phyloP scores from a whole-genome alignment of 495 filamentous ascomycete species.

The Trichoderma reesei region DNA sequence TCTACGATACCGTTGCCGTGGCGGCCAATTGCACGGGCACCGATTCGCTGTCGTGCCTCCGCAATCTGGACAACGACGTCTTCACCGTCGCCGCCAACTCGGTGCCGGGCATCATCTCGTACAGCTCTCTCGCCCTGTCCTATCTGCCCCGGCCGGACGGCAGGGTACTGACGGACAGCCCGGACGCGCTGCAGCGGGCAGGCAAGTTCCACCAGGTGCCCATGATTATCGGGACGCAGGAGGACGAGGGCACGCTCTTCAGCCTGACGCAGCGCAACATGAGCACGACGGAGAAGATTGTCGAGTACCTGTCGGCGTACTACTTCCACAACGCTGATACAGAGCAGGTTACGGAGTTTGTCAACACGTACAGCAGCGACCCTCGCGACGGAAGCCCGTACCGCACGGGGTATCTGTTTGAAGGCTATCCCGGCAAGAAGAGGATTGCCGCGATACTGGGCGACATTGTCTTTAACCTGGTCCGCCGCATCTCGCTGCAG shows the following conservation, averaged over 20 bases:
- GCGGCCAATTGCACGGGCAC: slow-evolving; percentile 37
- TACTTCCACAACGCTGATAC: slow-evolving; percentile 44
- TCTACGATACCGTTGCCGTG: slow-evolving; percentile 42
- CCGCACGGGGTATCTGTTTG: slow-evolving; percentile 48
- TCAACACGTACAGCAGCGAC: slow-evolving; percentile 44
- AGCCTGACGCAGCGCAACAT: slow-evolving; percentile 53
- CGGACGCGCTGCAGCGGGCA: slow-evolving; percentile 38
- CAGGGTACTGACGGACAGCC: slow-evolving; percentile 41
- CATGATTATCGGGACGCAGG: slow-evolving; percentile 50
- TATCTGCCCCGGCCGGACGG: slow-evolving; percentile 61
- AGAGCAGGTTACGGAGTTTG: slow-evolving; percentile 39
- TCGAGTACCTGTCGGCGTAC: slow-evolving; percentile 46
- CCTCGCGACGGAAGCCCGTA: slow-evolving; percentile 52
- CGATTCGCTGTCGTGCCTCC: slow-evolving; percentile 44
- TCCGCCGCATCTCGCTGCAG: slow-evolving; percentile 47
- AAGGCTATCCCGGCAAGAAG: slow-evolving; percentile 50
- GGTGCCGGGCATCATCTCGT: slow-evolving; percentile 52
- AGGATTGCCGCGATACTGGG: slow-evolving; percentile 49
- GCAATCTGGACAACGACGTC: slow-evolving; percentile 32
- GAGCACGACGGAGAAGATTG: slow-evolving; percentile 44
- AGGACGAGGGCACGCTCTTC: slow-evolving; percentile 54
- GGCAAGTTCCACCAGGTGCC: slow-evolving; percentile 48
- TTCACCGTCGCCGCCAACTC: slow-evolving; percentile 56
- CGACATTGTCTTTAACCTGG: slow-evolving; percentile 53
- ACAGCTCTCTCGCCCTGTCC: slow-evolving; percentile 51